A percentile compares a stretch with the other conserved stretches of the same genome.
phyloP scores from a whole-genome alignment of 2,329 filamentous ascomycete genomes.

The Juglanconis sp. region DNA sequence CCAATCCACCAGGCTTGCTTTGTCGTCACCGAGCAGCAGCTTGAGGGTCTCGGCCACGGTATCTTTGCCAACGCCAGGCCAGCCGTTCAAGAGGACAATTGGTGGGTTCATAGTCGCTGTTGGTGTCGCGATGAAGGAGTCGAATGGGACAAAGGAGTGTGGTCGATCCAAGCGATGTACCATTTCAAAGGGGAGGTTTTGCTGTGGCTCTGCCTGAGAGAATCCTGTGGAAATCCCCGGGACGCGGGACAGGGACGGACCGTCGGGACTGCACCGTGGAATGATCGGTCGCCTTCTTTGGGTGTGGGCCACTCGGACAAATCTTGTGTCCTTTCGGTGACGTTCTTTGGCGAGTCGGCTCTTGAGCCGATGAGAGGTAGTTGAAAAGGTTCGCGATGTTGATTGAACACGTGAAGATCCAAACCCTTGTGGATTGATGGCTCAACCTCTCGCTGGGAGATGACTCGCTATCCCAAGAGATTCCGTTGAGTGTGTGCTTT shows the following conservation, averaged over 20 bases:
- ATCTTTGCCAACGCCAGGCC: constrained; percentile 31
- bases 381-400: no score
- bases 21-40: constrained; percentile 28
- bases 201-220: neutral
- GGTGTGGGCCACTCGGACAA: neutral
- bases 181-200: neutral
- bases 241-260: neutral
- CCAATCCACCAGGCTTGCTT: constrained; percentile 27
- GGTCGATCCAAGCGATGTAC: neutral
- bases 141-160: neutral
- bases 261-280: neutral
- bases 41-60: constrained; percentile 30
- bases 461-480: no score
- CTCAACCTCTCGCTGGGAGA: no score
- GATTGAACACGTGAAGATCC: no score
- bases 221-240: neutral
- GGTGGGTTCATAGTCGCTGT: constrained; percentile 2
- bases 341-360: no score
- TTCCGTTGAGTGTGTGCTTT: no score
- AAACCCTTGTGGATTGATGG: no score
- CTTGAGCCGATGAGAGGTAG: no score
- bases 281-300: no score
- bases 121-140: neutral
- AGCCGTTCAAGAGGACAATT: constrained; percentile 32
- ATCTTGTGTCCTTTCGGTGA: no score